Evolutionary conservation across 495 filamentous ascomycete genomes (phyloP), one percentile per base, ranked within the genome.

Genomic region (Chaetomium tenue): DNA sequence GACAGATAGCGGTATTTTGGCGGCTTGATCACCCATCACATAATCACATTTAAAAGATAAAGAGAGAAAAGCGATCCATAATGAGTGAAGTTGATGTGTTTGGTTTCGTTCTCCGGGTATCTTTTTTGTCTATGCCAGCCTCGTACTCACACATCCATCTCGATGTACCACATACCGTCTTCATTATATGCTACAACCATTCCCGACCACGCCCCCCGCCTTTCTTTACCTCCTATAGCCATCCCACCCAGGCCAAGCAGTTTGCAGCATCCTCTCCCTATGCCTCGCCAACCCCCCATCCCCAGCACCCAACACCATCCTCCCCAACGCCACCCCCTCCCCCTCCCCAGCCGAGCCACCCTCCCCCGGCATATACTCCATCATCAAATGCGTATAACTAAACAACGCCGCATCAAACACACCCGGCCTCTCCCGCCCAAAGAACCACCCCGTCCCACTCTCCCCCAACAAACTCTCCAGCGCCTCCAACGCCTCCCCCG

Each of bases 381-480:
- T 71, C 37, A 97, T 81, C 22, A 96, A 72, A 73, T 93, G 84
- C n/a, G 91, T 92, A 75, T 96, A 98, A 26, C 90, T 88, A 78
- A 96, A 98, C 25, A 97, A 85, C 61, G 82, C 85, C 28, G 93
- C 91, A 75, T 98, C 94, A 68, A 98, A 91, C 15, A 92, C 69
- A 0, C 86, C 84, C 2, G 94, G 91, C 28, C 76, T 79, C 22
- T 64, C 22, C 12, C 22, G 57, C 18, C 67, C 70, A 57, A 78
- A 79, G 51, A 80, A 79, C 78, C 78, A 81, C 9, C 61, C 65
- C 8, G 60, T 71, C 40, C 81, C 66, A 51, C 87, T 78, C 1
- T 84, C 78, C 0, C 84, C 83, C 8, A 98, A 79, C 0, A 93
- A 65, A n/a, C 78, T 79, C 2, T 87, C 88, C 23, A 98, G 75